Base-by-base conservation (phyloP, 1,284 basidiomycete genomes). In the Malassezia slooffiae region DNA sequence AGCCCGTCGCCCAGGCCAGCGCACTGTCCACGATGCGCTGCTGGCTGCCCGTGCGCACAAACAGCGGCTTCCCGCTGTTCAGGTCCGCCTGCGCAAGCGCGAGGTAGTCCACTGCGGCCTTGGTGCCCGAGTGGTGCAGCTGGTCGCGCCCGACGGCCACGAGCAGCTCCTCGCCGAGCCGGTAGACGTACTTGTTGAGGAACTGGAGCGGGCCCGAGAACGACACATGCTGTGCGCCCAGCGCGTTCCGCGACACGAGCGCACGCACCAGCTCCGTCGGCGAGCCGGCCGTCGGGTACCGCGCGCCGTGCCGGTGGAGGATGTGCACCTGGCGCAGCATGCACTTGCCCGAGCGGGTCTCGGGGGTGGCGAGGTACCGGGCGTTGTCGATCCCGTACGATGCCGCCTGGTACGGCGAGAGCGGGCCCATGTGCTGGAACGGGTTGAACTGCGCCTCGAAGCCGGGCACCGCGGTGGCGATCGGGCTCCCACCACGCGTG, bases 381-480 rank as follows among this genome's bases (percentile, higher is more conserved):
- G 52, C 47, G 22, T 63, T 55, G 38, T 67, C 64, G 9, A 63
- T 35, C 4, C 56, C 57, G 4, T 55, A 60, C 11, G 50, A 49
- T 10, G 60, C 56, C 0, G 66, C 57, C 11, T 47, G 24, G 43
- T 69, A 69, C 1, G 66, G 66, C 1, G 64, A 57, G 7, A 67
- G 44, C 8, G 62, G 60, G 13, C 66, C 66, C 66, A 69, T 69
- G 33, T 66, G 62, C 26, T 58, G 46, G 40, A 67, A 68, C 2
- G 61, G 55, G 17, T 58, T 51, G 39, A 63, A 63, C 33, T 43
- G 42, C 2, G 16, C 13, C 16, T 46, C 50, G n/a, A 55, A 52
- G 19, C 54, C 50, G 0, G 63, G 57, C 8, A 66, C 45, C 32
- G 42, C 34, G 23, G 62, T 66, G 35, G 64, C 57, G 20, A 66